A percentile compares a stretch with the other conserved stretches of the same genome.
These are phyloP conservation scores for Globisporangium heterothallicum DNA, from an alignment of 352 stramenopile genomes.

Conservation along the genomic window DNA sequence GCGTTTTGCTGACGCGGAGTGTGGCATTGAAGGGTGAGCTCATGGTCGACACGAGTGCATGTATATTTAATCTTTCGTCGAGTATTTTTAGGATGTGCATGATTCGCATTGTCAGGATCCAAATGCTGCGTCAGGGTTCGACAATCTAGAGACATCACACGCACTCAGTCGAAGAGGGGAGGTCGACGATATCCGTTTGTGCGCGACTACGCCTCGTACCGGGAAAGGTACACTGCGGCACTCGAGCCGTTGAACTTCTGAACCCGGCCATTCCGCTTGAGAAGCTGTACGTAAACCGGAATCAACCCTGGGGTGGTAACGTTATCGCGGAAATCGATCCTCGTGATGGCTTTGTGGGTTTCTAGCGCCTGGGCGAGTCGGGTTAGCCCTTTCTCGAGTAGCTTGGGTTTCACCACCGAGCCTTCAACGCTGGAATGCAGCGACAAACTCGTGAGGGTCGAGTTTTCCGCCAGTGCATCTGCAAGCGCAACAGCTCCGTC, in stretches of 20 bases:
- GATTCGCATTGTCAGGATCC: no score
- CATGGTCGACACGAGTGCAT: no score
- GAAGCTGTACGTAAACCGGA: slow-evolving; percentile 29
- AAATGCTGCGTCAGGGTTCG: no score
- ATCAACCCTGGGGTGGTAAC: slow-evolving; percentile 24
- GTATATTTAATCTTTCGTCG: no score
- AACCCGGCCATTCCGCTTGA: slow-evolving; percentile 35
- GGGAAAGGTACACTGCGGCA: slow-evolving; percentile 43
- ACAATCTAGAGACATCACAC: neutral
- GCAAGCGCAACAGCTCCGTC: slow-evolving; percentile 31
- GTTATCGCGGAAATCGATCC: slow-evolving; percentile 53
- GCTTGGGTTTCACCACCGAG: slow-evolving; percentile 20
- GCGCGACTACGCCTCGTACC: slow-evolving; percentile 20
- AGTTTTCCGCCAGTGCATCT: slow-evolving; percentile 37
- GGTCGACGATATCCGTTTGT: neutral
- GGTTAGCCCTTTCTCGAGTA: slow-evolving; percentile 39
- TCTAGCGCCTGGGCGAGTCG: slow-evolving; percentile 31
- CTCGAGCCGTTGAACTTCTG: slow-evolving; percentile 54
- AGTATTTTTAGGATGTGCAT: no score
- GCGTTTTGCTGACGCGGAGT: no score
- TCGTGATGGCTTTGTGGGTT: slow-evolving; percentile 27
- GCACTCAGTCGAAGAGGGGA: no score
- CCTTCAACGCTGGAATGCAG: slow-evolving; percentile 41
- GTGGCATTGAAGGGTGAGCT: no score
- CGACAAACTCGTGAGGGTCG: slow-evolving; percentile 36